Conservation (phyloP, 1,284 basidiomycete genomes). For the Austropuccinia psidii region DNA sequence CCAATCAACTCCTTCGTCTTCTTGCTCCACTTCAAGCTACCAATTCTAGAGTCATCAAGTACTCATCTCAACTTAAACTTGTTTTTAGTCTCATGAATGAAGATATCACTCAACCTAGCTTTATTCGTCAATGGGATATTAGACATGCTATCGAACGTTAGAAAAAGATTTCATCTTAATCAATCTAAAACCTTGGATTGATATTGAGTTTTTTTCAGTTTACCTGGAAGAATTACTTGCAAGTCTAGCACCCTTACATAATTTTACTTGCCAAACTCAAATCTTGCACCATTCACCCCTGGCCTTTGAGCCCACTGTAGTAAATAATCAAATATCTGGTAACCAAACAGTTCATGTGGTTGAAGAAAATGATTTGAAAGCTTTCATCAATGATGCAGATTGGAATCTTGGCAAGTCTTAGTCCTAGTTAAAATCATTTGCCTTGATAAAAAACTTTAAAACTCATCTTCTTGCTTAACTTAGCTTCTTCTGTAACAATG, state of each 20-base stretch:
- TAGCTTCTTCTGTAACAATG: constrained; percentile 72
- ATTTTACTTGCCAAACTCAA: constrained; percentile 88
- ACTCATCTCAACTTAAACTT: constrained; percentile 67
- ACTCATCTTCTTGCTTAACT: neutral
- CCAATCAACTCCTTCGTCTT: constrained; percentile 15
- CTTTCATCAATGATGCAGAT: constrained; percentile 90
- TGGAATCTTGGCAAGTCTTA: constrained; percentile 71
- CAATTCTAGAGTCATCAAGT: constrained; percentile 56
- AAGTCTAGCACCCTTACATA: constrained; percentile 63
- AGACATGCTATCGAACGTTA: constrained; percentile 58
- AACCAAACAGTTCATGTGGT: constrained; percentile 50
- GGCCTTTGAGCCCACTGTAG: constrained; percentile 61
- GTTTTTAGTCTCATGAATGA: constrained; percentile 80
- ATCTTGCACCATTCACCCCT: constrained; percentile 84
- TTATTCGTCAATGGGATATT: constrained; percentile 65
- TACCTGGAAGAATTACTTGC: constrained; percentile 62
- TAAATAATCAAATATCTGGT: neutral
- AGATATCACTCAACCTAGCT: constrained; percentile 62
- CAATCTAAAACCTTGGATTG: constrained; percentile 24
- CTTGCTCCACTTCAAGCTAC: constrained; percentile 20
- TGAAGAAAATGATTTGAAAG: constrained; percentile 68
- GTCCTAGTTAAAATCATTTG: neutral
- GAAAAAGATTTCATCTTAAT: constrained; percentile 43
- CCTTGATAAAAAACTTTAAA: neutral
- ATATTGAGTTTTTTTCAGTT: constrained; percentile 50